phyloP scores from a whole-genome alignment of 805 yeast species.

The Yamadazyma scolyti region DNA sequence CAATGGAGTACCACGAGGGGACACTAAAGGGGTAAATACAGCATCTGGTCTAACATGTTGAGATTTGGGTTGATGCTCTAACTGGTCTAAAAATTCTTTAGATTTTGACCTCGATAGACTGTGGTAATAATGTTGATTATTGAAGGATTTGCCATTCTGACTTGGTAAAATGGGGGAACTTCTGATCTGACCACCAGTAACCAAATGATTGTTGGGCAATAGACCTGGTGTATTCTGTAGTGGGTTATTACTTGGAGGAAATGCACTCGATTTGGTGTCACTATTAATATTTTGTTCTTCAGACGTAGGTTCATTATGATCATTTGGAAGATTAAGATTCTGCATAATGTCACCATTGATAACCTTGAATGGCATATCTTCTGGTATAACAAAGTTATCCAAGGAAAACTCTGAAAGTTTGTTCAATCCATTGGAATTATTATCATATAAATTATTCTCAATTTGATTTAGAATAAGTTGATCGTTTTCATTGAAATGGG shows the following conservation, averaged over 20 bases:
- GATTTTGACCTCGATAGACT: constrained; percentile 18
- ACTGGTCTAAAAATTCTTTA: constrained; percentile 8
- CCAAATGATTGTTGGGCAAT: constrained; percentile 5
- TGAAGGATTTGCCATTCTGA: constrained; percentile 38
- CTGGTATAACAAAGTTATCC: constrained; percentile 9
- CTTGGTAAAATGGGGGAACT: constrained; percentile 38
- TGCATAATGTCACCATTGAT: constrained; percentile 1
- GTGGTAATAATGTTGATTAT: constrained; percentile 39
- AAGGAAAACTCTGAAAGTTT: constrained; percentile 6
- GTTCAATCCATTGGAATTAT: constrained; percentile 1
- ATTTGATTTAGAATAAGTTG: constrained; percentile 25
- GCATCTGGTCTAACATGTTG: constrained; percentile 51
- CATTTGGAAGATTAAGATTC: too few species aligned
- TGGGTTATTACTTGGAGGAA: constrained; percentile 9
- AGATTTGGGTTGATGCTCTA: constrained; percentile 16
- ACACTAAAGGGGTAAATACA: constrained; percentile 70
- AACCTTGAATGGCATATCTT: neutral
- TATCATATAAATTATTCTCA: constrained; percentile 25
- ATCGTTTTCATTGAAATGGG: constrained; percentile 21
- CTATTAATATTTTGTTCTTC: too few species aligned
- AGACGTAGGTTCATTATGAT: too few species aligned
- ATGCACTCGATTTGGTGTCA: constrained; percentile 10
- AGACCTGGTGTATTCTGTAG: constrained; percentile 10
- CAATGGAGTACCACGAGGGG: constrained; percentile 71
- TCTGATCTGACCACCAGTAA: constrained; percentile 9